A percentile compares a stretch with the other conserved stretches of the same genome.
phyloP scores from a whole-genome alignment of 2,329 filamentous ascomycete species.

The Penicillium sp. region DNA sequence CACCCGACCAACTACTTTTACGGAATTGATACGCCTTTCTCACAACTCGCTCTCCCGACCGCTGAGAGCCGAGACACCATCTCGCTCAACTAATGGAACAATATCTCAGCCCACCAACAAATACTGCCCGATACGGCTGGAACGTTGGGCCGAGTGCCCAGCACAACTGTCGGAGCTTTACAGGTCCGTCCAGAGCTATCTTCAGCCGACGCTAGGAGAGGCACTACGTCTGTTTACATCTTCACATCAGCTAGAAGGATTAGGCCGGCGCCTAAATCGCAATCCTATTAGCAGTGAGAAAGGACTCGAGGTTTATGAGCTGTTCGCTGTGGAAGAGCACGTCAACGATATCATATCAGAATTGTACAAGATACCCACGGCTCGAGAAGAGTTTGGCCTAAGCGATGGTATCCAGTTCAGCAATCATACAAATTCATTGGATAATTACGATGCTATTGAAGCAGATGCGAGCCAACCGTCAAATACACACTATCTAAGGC shows the following conservation, averaged over 20 bases:
- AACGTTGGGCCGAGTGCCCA: conserved; percentile 20
- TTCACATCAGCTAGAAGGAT: conserved; percentile 13
- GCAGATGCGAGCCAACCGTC: conserved; percentile 4
- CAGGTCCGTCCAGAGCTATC: background rate
- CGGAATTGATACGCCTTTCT: conserved; percentile 15
- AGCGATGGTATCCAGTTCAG: conserved; percentile 17
- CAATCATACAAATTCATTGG: conserved; percentile 13
- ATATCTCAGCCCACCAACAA: conserved; percentile 22
- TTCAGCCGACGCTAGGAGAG: background rate
- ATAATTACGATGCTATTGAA: background rate
- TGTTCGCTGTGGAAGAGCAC: conserved; percentile 11
- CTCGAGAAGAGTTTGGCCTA: conserved; percentile 21
- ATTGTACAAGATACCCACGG: conserved; percentile 24
- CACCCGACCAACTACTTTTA: conserved; percentile 7
- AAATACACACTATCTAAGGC: conserved; percentile 7
- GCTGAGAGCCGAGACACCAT: conserved; percentile 20
- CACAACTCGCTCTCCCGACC: conserved; percentile 19
- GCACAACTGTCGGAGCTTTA: background rate
- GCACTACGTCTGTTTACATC: conserved; percentile 11
- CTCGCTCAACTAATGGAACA: conserved; percentile 21
- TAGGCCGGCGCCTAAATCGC: conserved; percentile 11
- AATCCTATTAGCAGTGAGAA: conserved; percentile 20
- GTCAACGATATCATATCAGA: conserved; percentile 25
- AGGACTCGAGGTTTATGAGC: conserved; percentile 13
- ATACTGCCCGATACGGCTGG: conserved; percentile 21